These are phyloP conservation scores for Stephania yunnanensis DNA, from an alignment of 164 flowering plant genomes.

Conservation along the genomic window DNA sequence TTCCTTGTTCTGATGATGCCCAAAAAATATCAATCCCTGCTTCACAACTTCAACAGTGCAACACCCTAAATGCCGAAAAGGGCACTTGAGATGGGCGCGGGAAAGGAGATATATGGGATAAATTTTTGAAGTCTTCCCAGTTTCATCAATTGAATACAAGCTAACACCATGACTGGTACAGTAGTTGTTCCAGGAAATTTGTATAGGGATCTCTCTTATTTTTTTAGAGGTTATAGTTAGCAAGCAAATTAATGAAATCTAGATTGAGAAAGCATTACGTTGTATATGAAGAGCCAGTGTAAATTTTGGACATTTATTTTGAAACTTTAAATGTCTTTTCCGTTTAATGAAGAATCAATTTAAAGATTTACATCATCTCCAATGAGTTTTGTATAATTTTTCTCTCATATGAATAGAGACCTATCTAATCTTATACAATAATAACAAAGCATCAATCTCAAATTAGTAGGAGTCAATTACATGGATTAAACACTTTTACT, in stretches of 20 bases:
- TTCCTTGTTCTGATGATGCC: conserved; percentile 19
- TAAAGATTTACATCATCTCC: too few relatives aligned
- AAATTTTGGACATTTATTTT: too few relatives aligned
- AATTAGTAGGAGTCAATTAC: too few relatives aligned
- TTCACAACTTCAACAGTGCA: conserved; percentile 41
- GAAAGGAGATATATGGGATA: conserved; percentile 7
- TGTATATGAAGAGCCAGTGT: too few relatives aligned
- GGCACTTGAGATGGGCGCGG: conserved; percentile 15
- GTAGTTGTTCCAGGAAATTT: background rate
- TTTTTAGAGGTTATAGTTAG: background rate
- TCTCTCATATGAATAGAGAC: too few relatives aligned
- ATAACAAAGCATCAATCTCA: too few relatives aligned
- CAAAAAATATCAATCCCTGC: conserved; percentile 25
- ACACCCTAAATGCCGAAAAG: conserved; percentile 21
- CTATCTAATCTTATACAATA: too few relatives aligned
- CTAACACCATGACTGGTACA: background rate
- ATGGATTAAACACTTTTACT: too few relatives aligned
- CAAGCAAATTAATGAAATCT: background rate
- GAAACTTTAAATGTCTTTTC: too few relatives aligned
- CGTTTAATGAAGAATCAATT: too few relatives aligned
- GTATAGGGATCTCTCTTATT: background rate
- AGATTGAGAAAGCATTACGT: background rate
- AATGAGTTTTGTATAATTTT: too few relatives aligned
- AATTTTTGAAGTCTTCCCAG: background rate
- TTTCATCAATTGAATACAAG: background rate